A percentile compares a stretch with the other conserved stretches of the same genome.
These are phyloP conservation scores for Fomitopsis pinicola DNA, from an alignment of 1,284 basidiomycete species.

Conservation along the genomic window DNA sequence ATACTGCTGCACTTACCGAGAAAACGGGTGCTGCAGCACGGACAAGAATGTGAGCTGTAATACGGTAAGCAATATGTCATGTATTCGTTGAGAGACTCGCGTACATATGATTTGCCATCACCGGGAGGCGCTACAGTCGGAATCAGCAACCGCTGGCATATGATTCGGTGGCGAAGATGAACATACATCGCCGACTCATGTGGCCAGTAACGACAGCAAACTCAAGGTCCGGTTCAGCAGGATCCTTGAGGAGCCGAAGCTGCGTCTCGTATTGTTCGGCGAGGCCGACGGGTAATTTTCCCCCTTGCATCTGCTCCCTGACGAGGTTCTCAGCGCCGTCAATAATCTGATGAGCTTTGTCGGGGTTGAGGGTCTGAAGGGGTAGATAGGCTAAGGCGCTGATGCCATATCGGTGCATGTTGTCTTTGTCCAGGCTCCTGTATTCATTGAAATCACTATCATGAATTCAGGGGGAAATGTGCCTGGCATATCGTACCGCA, in stretches of 20 bases:
- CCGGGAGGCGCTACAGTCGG: too few species aligned
- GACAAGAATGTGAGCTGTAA: constrained; percentile 13
- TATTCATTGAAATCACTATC: too few species aligned
- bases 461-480: too few species aligned
- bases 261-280: constrained; percentile 14
- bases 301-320: background rate
- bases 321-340: background rate
- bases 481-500: too few species aligned
- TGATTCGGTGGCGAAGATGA: too few species aligned
- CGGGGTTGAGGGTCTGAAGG: background rate
- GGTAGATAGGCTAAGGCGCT: background rate
- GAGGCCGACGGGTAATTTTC: constrained; percentile 7
- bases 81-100: background rate
- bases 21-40: constrained; percentile 25
- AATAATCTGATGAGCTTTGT: background rate
- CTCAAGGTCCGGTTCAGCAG: constrained; percentile 13
- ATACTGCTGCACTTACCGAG: background rate
- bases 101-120: too few species aligned
- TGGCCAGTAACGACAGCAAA: background rate
- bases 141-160: background rate
- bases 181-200: background rate
- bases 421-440: background rate
- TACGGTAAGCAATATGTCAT: background rate
- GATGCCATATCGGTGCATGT: background rate
- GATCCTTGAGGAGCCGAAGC: constrained; percentile 8